Conservation (phyloP, 495 filamentous ascomycete species). For the Bacidia rubella region DNA sequence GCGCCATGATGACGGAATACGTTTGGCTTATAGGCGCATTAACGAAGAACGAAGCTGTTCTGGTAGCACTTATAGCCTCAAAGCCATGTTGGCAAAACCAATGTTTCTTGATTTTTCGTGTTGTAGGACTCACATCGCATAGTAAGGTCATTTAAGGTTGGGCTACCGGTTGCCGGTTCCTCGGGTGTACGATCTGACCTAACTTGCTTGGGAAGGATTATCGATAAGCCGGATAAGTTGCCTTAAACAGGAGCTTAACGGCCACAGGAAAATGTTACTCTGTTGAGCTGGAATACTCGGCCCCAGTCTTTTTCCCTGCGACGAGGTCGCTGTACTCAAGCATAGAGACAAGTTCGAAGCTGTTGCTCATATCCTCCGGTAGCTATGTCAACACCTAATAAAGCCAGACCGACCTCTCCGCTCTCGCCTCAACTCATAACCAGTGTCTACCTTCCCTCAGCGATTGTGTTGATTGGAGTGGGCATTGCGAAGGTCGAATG, state of each 20-base stretch:
- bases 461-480: constrained; percentile 60
- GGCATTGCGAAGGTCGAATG: constrained; percentile 69
- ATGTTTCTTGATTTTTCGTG: no score
- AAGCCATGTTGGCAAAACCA: no score
- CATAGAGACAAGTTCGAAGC: not conserved
- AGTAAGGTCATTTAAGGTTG: no score
- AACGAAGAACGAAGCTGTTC: no score
- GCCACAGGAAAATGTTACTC: constrained; percentile 2
- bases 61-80: no score
- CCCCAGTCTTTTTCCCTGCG: not conserved
- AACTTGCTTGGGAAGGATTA: no score
- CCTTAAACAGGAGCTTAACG: not conserved
- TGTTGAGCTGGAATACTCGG: constrained; percentile 1
- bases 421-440: constrained; percentile 45
- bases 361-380: not conserved
- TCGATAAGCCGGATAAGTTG: constrained; percentile 6
- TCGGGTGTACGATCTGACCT: no score
- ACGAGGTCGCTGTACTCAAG: not conserved
- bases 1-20: no score
- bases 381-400: constrained; percentile 20
- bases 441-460: constrained; percentile 76
- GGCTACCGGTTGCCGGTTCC: no score
- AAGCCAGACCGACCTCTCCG: constrained; percentile 22
- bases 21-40: no score
- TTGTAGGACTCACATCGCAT: no score